A percentile compares a stretch with the other conserved stretches of the same genome.
These are phyloP conservation scores for Linum usitatissimum DNA, from an alignment of 345 rosid species.

Conservation along the genomic window DNA sequence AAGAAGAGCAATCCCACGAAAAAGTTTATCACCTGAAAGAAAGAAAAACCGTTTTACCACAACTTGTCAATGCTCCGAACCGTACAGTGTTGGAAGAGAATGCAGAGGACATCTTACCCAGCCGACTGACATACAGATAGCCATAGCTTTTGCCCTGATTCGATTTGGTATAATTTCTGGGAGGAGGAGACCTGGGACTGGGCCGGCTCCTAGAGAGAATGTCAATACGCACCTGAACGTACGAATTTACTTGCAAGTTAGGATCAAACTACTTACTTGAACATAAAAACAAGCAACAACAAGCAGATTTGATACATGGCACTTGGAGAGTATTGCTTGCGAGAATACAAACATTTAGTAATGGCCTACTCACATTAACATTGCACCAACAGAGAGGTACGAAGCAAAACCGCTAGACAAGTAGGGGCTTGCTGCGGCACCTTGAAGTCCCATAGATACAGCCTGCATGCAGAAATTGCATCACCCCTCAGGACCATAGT, in stretches of 20 bases:
- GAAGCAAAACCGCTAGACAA: constrained; percentile 31
- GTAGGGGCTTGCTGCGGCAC: constrained; percentile 48
- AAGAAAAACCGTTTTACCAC: not conserved
- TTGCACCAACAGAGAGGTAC: constrained; percentile 84
- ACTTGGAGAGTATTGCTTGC: not conserved
- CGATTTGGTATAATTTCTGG: constrained; percentile 90
- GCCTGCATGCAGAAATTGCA: constrained; percentile 41
- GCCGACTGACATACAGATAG: constrained; percentile 90
- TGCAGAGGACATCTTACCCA: constrained; percentile 64
- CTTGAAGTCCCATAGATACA: constrained; percentile 71
- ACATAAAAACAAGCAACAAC: not conserved
- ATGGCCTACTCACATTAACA: constrained; percentile 51
- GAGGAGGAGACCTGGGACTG: constrained; percentile 88
- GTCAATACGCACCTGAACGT: constrained; percentile 74
- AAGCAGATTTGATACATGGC: not conserved
- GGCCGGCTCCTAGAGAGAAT: constrained; percentile 96
- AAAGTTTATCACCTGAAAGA: constrained; percentile 72
- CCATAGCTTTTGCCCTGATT: constrained; percentile 96
- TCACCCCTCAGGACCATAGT: not conserved
- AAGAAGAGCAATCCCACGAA: constrained; percentile 90
- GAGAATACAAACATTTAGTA: not conserved
- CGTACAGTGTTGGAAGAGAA: not conserved
- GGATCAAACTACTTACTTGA: too few species aligned
- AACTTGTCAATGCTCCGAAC: too few species aligned
- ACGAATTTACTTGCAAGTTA: constrained; percentile 11